Evolutionary conservation across 257 asterid genomes (phyloP).

Genomic region (Solanum infundibuliforme): DNA sequence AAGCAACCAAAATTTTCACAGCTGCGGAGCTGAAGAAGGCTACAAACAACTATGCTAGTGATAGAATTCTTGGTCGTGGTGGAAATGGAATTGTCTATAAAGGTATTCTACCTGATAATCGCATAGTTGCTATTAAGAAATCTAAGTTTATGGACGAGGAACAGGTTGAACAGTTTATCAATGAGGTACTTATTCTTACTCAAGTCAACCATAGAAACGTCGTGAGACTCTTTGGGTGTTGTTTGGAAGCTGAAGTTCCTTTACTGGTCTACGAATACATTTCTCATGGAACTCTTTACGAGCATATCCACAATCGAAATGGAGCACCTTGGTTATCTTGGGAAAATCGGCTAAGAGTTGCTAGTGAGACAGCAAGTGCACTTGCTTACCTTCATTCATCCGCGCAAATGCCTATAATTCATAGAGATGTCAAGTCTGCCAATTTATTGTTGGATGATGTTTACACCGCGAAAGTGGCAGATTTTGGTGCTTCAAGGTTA

Average conservation of each 20-base stretch:
- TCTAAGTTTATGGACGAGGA: conserved; percentile 43
- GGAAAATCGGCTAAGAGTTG: conserved; percentile 59
- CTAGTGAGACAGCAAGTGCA: conserved; percentile 58
- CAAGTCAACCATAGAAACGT: conserved; percentile 69
- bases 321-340: conserved; percentile 38
- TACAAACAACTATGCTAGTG: conserved; percentile 44
- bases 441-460: conserved; percentile 52
- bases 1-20: conserved; percentile 46
- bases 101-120: conserved; percentile 46
- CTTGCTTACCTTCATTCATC: conserved; percentile 70
- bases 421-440: conserved; percentile 69
- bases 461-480: conserved; percentile 54
- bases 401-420: conserved; percentile 50
- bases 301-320: conserved; percentile 36
- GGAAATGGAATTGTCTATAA: conserved; percentile 69
- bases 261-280: conserved; percentile 58
- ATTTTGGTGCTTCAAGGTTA: conserved; percentile 76
- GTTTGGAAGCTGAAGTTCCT: conserved; percentile 68
- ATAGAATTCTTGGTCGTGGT: conserved; percentile 57
- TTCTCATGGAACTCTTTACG: conserved; percentile 46
- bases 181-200: conserved; percentile 67
- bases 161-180: conserved; percentile 66
- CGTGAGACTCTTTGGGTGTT: conserved; percentile 67
- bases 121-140: conserved; percentile 56
- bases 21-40: conserved; percentile 51